Percentiles rank a stretch among this genome's conserved stretches.
Conservation (phyloP, 1,284 basidiomycete species). For the Filobasidium uniguttulatum region DNA sequence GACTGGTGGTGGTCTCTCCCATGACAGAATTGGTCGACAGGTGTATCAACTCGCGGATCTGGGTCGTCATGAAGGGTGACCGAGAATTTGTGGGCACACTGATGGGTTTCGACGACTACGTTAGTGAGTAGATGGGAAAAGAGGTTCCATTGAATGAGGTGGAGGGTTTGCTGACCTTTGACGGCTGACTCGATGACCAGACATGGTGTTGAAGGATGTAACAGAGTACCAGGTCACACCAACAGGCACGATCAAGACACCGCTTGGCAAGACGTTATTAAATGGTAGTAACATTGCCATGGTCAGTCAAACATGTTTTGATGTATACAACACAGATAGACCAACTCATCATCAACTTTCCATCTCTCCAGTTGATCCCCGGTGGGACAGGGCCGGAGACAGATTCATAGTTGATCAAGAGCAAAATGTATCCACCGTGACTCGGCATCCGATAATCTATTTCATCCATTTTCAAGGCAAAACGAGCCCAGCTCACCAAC, state of each 20-base stretch:
- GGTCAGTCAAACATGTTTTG: slow-evolving; percentile 42
- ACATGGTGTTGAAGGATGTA: slow-evolving; percentile 97
- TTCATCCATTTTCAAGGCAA: no score
- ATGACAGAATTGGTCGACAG: slow-evolving; percentile 72
- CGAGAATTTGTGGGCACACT: slow-evolving; percentile 92
- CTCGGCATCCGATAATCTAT: no score
- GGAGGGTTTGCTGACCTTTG: not conserved
- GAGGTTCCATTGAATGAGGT: not conserved
- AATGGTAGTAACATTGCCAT: slow-evolving; percentile 99
- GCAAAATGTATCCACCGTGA: no score
- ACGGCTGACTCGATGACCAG: slow-evolving; percentile 39
- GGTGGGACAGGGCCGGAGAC: not conserved
- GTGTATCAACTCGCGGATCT: slow-evolving; percentile 86
- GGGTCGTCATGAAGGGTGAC: slow-evolving; percentile 94
- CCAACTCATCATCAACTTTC: not conserved
- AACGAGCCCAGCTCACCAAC: no score
- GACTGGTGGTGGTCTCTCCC: no score
- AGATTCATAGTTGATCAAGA: not conserved
- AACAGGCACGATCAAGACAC: slow-evolving; percentile 65
- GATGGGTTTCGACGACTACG: slow-evolving; percentile 95
- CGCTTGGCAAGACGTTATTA: slow-evolving; percentile 75
- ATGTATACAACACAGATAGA: not conserved
- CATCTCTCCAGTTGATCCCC: not conserved
- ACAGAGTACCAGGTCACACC: slow-evolving; percentile 84
- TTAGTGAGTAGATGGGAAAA: slow-evolving; percentile 61